Conservation (phyloP, 2,329 filamentous ascomycete genomes). For the Aschersonia sp. region DNA sequence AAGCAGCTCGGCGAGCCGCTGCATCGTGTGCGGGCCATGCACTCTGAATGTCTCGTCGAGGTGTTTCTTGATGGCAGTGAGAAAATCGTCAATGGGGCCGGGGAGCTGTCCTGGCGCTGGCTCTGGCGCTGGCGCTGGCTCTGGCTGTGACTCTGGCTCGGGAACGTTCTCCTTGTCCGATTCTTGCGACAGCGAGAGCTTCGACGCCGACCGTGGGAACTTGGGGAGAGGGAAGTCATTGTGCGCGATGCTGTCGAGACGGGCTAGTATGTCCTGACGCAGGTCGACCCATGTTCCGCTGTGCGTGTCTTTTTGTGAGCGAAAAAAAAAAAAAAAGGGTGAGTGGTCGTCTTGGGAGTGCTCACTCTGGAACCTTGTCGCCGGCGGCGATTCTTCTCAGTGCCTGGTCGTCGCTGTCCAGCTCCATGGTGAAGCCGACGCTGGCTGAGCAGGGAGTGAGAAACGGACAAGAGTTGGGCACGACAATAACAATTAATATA, state of each 20-base stretch:
- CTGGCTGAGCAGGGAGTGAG: not conserved
- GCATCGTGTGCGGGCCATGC: conserved; percentile 81
- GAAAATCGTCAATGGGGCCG: conserved; percentile 45
- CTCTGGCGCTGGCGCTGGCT: not conserved
- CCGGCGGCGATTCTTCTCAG: conserved; percentile 35
- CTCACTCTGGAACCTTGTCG: conserved; percentile 41
- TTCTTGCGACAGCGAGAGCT: conserved; percentile 40
- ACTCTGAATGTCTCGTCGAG: conserved; percentile 51
- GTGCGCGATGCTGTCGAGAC: conserved; percentile 62
- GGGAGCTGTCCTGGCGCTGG: conserved; percentile 38
- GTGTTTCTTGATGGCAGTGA: conserved; percentile 44
- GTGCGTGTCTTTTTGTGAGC: conserved; percentile 14
- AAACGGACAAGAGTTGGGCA: no score
- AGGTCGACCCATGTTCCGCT: conserved; percentile 58
- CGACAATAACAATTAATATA: no score
- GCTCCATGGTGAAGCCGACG: conserved; percentile 30
- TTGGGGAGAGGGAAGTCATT: conserved; percentile 62
- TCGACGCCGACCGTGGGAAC: conserved; percentile 31
- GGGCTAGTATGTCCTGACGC: conserved; percentile 48
- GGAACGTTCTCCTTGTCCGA: conserved; percentile 53
- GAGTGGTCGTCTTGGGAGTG: conserved; percentile 6
- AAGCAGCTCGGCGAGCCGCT: conserved; percentile 79
- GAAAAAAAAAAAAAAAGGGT: not conserved
- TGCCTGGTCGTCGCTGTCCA: conserved; percentile 36
- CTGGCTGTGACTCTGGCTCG: not conserved